phyloP scores from a whole-genome alignment of 1,284 basidiomycete genomes.

The Inonotus hispidus region DNA sequence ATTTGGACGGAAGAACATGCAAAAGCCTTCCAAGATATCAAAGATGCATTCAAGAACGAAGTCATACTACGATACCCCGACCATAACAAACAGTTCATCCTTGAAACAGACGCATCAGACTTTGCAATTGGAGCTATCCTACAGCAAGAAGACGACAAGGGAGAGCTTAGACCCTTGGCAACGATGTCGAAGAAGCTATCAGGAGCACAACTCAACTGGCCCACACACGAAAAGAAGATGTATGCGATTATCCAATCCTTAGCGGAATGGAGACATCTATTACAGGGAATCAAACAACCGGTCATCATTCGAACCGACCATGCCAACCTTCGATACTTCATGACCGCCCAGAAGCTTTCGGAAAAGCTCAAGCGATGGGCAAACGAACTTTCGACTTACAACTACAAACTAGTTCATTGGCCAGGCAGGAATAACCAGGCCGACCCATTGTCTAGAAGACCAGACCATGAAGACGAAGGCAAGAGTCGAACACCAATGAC shows the following conservation, averaged over 20 bases:
- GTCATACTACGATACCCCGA: conserved; percentile 18
- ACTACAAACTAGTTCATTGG: conserved; percentile 25
- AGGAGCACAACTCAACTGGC: conserved; percentile 31
- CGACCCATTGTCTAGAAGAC: conserved; percentile 27
- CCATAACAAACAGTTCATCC: conserved; percentile 11
- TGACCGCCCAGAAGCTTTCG: conserved; percentile 21
- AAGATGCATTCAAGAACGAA: conserved; percentile 23
- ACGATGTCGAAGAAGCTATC: conserved; percentile 25
- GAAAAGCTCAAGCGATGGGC: conserved; percentile 29
- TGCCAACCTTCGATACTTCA: conserved; percentile 28
- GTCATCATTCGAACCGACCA: conserved; percentile 29
- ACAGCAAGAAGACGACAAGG: conserved; percentile 20
- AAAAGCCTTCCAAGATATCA: conserved; percentile 28
- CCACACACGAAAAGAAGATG: conserved; percentile 35
- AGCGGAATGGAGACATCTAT: conserved; percentile 31
- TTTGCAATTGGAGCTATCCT: conserved; percentile 18
- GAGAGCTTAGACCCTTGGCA: conserved; percentile 24
- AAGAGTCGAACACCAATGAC: no score
- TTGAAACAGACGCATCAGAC: conserved; percentile 19
- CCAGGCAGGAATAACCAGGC: conserved; percentile 26
- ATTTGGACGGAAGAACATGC: conserved; percentile 20
- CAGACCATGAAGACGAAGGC: conserved; percentile 18
- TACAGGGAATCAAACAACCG: conserved; percentile 20
- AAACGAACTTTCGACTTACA: conserved; percentile 22
- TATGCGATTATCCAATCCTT: conserved; percentile 29